These are phyloP conservation scores for Botrytis medusae DNA, from an alignment of 2,329 filamentous ascomycete species.

Conservation along the genomic window DNA sequence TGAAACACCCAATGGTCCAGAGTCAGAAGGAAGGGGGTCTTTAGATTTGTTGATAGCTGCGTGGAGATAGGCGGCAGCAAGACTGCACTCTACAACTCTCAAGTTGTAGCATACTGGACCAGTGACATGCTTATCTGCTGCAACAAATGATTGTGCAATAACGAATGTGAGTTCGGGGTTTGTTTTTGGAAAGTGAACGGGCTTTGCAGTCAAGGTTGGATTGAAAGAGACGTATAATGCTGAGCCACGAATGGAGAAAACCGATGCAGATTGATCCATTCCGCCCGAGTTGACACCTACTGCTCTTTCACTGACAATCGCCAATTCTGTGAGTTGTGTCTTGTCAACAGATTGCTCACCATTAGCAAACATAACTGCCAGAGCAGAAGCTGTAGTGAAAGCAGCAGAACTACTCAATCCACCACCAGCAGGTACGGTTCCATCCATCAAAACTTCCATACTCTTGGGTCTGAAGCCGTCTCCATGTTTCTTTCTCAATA, in stretches of 20 bases:
- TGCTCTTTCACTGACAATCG: conserved; percentile 89
- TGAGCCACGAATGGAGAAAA: conserved; percentile 83
- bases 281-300: conserved; percentile 97
- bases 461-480: conserved; percentile 63
- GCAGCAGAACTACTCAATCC: conserved; percentile 93
- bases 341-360: conserved; percentile 78
- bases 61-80: conserved; percentile 73
- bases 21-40: conserved; percentile 69
- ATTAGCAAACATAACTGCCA: conserved; percentile 86
- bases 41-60: conserved; percentile 56
- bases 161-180: conserved; percentile 85
- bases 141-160: conserved; percentile 91
- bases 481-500: conserved; percentile 68
- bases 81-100: conserved; percentile 89
- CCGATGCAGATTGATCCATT: conserved; percentile 97
- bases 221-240: conserved; percentile 90
- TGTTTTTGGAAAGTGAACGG: conserved; percentile 79
- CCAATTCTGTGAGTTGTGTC: conserved; percentile 86
- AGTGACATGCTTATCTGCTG: conserved; percentile 91
- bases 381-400: conserved; percentile 84
- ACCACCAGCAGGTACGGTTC: conserved; percentile 86
- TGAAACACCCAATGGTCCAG: conserved; percentile 77
- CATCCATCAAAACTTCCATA: conserved; percentile 88
- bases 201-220: conserved; percentile 71
- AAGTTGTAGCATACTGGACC: conserved; percentile 95